Base-by-base conservation (phyloP, 2,329 filamentous ascomycete genomes). In the Grosmannia clavigera region DNA sequence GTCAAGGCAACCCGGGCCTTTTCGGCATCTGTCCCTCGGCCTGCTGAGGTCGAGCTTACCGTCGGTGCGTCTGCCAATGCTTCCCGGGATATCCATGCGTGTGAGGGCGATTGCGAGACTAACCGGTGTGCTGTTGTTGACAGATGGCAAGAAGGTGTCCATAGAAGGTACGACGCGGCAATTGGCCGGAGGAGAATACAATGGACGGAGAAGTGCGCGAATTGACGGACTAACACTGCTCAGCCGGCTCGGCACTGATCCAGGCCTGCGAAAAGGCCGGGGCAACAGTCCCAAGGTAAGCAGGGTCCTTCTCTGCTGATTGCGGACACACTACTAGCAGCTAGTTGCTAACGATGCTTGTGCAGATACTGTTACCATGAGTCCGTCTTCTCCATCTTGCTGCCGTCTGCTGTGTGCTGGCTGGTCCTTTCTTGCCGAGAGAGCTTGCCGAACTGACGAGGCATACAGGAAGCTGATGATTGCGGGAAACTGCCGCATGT, bases 401-500 rank as follows among this genome's bases (percentile, higher is more conserved):
- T 19, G n/a, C 35, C 5, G 6, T 55, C 19, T n/a, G 40, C 12
- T 19, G 11, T 7, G 3, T 19, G 35, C 22, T 6, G 29, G 2
- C 33, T 11, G 5, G 1, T 19, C 33, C 53, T 22, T 22, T 22
- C 22, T 12, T 16, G 52, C 19, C 29, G 10, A 35, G 7, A 10
- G 7, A 14, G 55, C 54, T 56, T 29, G 35, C 56, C 12, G 46
- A 38, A 11, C 25, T 19, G 31, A 35, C 22, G 33, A 16, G 25
- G 25, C 27, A 27, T 29, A 19, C 22, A 92, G 89, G 74, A 97
- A 99, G 78, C 83, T 99, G 68, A 91, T 95, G 87, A 96, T 99
- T 81, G 94, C 94, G 70, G 94, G 94, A 76, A 99, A 97, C 78
- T 99, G 94, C 76, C 91, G 94, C 79, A 99, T 99, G 94, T 99